phyloP scores from a whole-genome alignment of 768 basidiomycete species.

The Mycena latifolia region DNA sequence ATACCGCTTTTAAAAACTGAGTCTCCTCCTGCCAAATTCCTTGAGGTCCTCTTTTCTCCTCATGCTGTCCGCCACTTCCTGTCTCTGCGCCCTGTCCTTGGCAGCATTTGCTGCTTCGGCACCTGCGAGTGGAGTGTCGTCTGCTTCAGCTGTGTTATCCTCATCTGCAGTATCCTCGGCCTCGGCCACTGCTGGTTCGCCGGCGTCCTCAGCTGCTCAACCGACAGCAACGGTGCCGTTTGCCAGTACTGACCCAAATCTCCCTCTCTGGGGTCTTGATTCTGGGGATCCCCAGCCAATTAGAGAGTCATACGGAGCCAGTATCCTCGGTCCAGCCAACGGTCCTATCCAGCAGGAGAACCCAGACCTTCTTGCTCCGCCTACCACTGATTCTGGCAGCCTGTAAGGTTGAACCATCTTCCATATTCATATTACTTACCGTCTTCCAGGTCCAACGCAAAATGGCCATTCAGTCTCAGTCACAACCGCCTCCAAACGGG shows the following conservation, averaged over 20 bases:
- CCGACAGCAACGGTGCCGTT: constrained; percentile 58
- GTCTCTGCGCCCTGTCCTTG: constrained; percentile 51
- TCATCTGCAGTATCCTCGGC: too few relatives aligned
- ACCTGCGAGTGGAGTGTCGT: constrained; percentile 15
- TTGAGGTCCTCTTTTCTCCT: not conserved
- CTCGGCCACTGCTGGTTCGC: constrained; percentile 25
- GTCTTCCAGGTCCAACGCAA: constrained; percentile 51
- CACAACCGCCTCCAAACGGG: constrained; percentile 69
- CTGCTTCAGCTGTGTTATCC: too few relatives aligned
- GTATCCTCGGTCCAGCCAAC: constrained; percentile 58
- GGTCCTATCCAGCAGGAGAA: constrained; percentile 56
- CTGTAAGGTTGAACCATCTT: constrained; percentile 43
- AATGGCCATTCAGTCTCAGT: constrained; percentile 70
- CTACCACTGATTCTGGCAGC: constrained; percentile 57
- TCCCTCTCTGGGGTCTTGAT: constrained; percentile 49
- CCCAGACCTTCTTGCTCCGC: constrained; percentile 58
- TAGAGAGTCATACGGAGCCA: constrained; percentile 55
- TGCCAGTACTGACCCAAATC: constrained; percentile 61
- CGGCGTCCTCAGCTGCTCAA: constrained; percentile 40
- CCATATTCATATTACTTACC: not conserved
- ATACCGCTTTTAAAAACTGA: not conserved
- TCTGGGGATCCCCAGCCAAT: constrained; percentile 47
- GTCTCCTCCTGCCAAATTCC: not conserved
- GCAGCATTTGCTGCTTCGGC: constrained; percentile 37
- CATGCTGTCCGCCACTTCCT: constrained; percentile 38